Conservation (phyloP, 75 land plant genomes). For the Cupressus sempervirens region DNA sequence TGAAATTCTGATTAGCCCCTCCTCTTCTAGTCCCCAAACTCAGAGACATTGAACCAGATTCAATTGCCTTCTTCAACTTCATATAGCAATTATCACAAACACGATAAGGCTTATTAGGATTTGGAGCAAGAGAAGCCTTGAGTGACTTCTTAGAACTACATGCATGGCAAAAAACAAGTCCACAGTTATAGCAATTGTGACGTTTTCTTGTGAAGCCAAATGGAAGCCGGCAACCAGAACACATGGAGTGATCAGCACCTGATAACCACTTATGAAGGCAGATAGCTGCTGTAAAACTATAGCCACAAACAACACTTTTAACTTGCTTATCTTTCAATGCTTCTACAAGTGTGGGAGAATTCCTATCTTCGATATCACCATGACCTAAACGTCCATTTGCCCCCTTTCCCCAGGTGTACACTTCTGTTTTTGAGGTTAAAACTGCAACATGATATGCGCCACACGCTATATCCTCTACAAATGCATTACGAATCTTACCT, state of each 20-base stretch:
- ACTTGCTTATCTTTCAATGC: constrained; percentile 91
- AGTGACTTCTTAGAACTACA: constrained; percentile 92
- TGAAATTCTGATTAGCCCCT: constrained; percentile 26
- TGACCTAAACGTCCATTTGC: constrained; percentile 89
- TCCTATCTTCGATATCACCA: constrained; percentile 73
- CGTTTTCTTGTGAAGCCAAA: constrained; percentile 98
- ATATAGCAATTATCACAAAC: constrained; percentile 83
- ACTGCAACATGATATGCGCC: constrained; percentile 88
- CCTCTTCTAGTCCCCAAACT: constrained; percentile 45
- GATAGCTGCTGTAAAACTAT: constrained; percentile 86
- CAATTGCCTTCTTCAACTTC: constrained; percentile 69
- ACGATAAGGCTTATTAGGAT: constrained; percentile 89
- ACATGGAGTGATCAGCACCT: constrained; percentile 92
- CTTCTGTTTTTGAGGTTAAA: constrained; percentile 82
- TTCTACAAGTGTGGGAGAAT: constrained; percentile 68
- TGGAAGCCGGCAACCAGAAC: constrained; percentile 91
- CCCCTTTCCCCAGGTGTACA: constrained; percentile 91
- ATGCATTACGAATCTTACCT: constrained; percentile 53
- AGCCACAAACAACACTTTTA: constrained; percentile 89
- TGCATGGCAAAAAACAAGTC: constrained; percentile 90
- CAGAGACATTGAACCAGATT: constrained; percentile 45
- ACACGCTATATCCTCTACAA: constrained; percentile 78
- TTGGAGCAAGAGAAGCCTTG: constrained; percentile 94
- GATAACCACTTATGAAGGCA: constrained; percentile 98
- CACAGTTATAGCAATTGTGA: constrained; percentile 98